These are phyloP conservation scores for Periconia macrospinosa DNA, from an alignment of 2,329 filamentous ascomycete species.

Conservation along the genomic window DNA sequence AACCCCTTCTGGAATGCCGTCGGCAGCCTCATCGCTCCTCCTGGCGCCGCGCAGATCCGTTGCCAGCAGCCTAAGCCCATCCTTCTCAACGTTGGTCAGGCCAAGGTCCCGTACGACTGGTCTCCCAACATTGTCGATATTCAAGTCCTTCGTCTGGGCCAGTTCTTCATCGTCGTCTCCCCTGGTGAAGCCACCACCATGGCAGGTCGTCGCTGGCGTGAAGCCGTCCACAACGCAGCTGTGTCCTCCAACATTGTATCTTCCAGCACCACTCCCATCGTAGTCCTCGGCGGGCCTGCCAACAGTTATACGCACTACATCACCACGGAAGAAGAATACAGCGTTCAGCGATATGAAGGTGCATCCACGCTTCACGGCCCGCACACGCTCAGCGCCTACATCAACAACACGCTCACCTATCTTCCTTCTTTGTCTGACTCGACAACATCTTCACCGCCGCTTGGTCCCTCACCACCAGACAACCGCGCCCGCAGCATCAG, in stretches of 20 bases:
- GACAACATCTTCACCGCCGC: slow-evolving; percentile 33
- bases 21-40: slow-evolving; percentile 70
- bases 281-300: slow-evolving; percentile 83
- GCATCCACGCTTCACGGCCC: slow-evolving; percentile 87
- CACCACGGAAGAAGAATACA: slow-evolving; percentile 77
- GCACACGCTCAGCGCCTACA: slow-evolving; percentile 80
- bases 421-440: slow-evolving; percentile 64
- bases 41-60: slow-evolving; percentile 67
- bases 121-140: slow-evolving; percentile 89
- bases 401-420: slow-evolving; percentile 78
- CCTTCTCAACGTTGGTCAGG: slow-evolving; percentile 83
- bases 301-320: slow-evolving; percentile 90
- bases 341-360: slow-evolving; percentile 89
- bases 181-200: slow-evolving; percentile 91
- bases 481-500: slow-evolving; percentile 74
- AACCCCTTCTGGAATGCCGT: slow-evolving; percentile 83
- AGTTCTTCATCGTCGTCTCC: slow-evolving; percentile 79
- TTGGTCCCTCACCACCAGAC: slow-evolving; percentile 72
- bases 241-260: slow-evolving; percentile 20
- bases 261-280: slow-evolving; percentile 49
- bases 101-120: slow-evolving; percentile 80
- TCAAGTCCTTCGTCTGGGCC: slow-evolving; percentile 81
- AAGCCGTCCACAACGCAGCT: slow-evolving; percentile 34
- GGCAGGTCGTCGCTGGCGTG: slow-evolving; percentile 86
- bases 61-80: slow-evolving; percentile 86